Conservation (phyloP, 495 filamentous ascomycete species). For the Xylaria sp. region DNA sequence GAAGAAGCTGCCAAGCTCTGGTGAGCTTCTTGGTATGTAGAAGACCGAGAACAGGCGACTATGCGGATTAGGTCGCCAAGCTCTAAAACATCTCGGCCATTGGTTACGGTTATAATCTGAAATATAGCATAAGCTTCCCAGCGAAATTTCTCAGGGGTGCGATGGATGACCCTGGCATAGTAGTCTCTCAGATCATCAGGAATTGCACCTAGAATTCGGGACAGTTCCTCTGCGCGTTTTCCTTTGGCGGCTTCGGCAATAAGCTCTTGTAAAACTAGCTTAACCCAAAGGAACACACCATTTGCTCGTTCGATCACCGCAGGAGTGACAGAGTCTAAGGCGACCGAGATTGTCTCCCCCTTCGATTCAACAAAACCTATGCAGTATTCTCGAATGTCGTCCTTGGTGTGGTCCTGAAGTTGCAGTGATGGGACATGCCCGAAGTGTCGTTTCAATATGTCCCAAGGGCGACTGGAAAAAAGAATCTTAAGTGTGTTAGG, state of each 20-base stretch:
- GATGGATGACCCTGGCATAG: conserved; percentile 18
- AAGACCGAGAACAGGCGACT: conserved; percentile 23
- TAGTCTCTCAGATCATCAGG: conserved; percentile 25
- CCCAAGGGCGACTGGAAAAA: conserved; percentile 31
- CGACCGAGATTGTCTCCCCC: neutral
- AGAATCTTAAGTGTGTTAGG: conserved; percentile 26
- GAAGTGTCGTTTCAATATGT: conserved; percentile 22
- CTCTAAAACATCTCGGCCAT: neutral
- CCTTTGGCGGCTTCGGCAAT: conserved; percentile 4
- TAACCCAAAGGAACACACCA: conserved; percentile 35
- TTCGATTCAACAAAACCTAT: neutral
- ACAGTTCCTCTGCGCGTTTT: neutral
- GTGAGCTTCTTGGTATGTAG: conserved; percentile 6
- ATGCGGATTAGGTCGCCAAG: neutral
- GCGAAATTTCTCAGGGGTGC: conserved; percentile 20
- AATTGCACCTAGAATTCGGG: conserved; percentile 15
- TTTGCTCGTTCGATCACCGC: conserved; percentile 26
- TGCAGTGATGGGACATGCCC: conserved; percentile 13
- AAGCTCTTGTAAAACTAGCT: conserved; percentile 26
- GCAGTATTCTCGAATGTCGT: conserved; percentile 27
- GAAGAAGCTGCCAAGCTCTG: neutral
- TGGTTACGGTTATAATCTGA: neutral
- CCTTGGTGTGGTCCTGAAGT: conserved; percentile 27
- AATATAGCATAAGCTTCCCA: conserved; percentile 26
- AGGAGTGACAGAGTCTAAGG: neutral